These are phyloP conservation scores for Trichoderma sp. DNA, from an alignment of 2,329 filamentous ascomycete genomes.

Conservation along the genomic window DNA sequence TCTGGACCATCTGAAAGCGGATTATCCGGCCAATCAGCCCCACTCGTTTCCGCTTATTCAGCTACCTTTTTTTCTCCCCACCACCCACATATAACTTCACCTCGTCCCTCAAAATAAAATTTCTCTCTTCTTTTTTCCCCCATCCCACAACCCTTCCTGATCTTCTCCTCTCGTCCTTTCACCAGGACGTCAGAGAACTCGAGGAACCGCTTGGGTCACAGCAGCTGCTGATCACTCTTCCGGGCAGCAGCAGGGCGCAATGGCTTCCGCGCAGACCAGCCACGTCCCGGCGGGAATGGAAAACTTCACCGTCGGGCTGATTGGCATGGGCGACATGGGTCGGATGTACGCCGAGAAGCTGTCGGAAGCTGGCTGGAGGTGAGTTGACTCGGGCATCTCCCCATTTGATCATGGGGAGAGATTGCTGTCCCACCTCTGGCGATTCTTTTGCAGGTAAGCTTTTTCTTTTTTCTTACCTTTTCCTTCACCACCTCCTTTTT, in stretches of 20 bases:
- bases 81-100: slow-evolving; percentile 19
- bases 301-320: slow-evolving; percentile 82
- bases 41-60: slow-evolving; percentile 10
- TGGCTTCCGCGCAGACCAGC: slow-evolving; percentile 35
- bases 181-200: not conserved
- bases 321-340: slow-evolving; percentile 99
- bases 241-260: slow-evolving; percentile 35
- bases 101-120: slow-evolving; percentile 18
- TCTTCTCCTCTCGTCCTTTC: slow-evolving; percentile 20
- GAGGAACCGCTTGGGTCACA: slow-evolving; percentile 33
- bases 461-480: slow-evolving; percentile 17
- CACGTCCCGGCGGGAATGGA: slow-evolving; percentile 55
- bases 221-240: slow-evolving; percentile 33
- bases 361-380: slow-evolving; percentile 96
- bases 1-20: not conserved
- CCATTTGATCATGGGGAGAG: not conserved
- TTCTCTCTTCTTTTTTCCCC: slow-evolving; percentile 26
- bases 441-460: slow-evolving; percentile 27
- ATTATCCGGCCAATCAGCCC: slow-evolving; percentile 5
- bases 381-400: slow-evolving; percentile 35
- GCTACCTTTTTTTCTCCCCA: slow-evolving; percentile 11
- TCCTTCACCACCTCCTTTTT: slow-evolving; percentile 35
- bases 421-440: not conserved
- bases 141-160: slow-evolving; percentile 17
- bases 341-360: slow-evolving; percentile 94